Conservation (phyloP, 1,284 basidiomycete species). For the Termitomyces sp. region DNA sequence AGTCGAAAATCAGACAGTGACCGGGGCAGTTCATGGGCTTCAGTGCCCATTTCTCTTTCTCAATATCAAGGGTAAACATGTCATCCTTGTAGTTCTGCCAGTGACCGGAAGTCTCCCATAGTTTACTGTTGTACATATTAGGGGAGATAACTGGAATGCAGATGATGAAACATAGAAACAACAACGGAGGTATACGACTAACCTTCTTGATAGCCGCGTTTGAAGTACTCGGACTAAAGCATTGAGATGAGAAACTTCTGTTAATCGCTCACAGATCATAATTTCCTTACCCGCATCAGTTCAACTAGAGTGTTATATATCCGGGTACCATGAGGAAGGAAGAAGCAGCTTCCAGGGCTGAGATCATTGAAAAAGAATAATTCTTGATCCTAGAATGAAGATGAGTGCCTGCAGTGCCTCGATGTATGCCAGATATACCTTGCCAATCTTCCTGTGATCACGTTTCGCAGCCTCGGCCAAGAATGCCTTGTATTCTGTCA, state of each 20-base stretch:
- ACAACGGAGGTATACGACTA: conserved; percentile 7
- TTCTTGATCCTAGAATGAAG: conserved; percentile 74
- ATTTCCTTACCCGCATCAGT: conserved; percentile 74
- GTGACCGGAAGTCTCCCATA: conserved; percentile 98
- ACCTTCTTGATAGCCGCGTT: conserved; percentile 87
- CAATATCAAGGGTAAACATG: conserved; percentile 93
- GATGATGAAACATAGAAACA: neutral
- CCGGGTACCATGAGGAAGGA: conserved; percentile 93
- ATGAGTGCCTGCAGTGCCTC: conserved; percentile 10
- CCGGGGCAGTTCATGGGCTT: conserved; percentile 99
- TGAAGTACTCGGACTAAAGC: conserved; percentile 70
- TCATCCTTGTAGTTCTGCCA: conserved; percentile 98
- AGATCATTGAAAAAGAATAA: conserved; percentile 98
- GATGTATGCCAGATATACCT: conserved; percentile 34
- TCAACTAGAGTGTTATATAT: conserved; percentile 96
- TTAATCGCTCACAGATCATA: neutral
- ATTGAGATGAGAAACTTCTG: conserved; percentile 8
- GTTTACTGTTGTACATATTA: conserved; percentile 95
- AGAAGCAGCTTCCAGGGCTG: conserved; percentile 94
- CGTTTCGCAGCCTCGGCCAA: conserved; percentile 95
- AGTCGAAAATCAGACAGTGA: conserved; percentile 95
- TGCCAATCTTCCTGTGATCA: conserved; percentile 95
- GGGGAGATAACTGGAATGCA: conserved; percentile 80
- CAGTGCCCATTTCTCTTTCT: conserved; percentile 92
- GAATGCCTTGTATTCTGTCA: conserved; percentile 95